Base-by-base conservation (phyloP, 106 monocot genomes). In the Cymbidium sinense region DNA sequence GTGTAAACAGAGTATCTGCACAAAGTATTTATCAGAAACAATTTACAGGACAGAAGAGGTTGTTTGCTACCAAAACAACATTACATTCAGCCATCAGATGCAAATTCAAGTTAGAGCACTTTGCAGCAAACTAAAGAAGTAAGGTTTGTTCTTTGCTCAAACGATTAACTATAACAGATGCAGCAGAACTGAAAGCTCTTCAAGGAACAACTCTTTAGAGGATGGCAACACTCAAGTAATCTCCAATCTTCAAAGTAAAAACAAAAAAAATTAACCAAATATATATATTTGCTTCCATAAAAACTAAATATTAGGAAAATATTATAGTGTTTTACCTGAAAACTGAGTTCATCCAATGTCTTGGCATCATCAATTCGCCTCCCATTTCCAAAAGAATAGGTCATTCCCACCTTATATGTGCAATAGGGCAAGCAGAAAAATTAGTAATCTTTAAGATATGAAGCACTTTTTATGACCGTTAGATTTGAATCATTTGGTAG, bases 211-310 rank as follows among this genome's bases (percentile, higher is more conserved):
- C 71, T 36, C 58, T 43, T 47, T 78, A 89, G 34, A 82, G 50
- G 44, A 90, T 90, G 71, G 90, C 90, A 78, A 90, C 87, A 54
- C 82, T 82, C 82, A 90, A 78, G 83, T 90, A 90, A 72, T 90
- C 90, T 43, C 90, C 90, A 70, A 87, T 90, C 90, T 90, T 64
- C 17, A 74, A 31, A 77, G 30, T 44, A 19, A 75, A 17, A 70
- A 37, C 73, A 55, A 61, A 35, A 11, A 29, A 70, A 67, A 43
- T 71, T 7, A 39, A 37, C 31, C n/a, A 71, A 6, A 37, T 21
- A 37, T 21, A 21, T 2, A 21, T 34, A 28, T 69, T 12, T 47
- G 0, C 47, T 47, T 47, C 13, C 13, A 47, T 13, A 47, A 47
- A 0, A 47, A 15, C 13, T 47, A 47, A 12, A 2, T 34, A 20